Percentiles rank a stretch among this genome's conserved stretches.
These are phyloP conservation scores for Stachybotrys echinatus DNA, from an alignment of 2,329 filamentous ascomycete species.

Conservation along the genomic window DNA sequence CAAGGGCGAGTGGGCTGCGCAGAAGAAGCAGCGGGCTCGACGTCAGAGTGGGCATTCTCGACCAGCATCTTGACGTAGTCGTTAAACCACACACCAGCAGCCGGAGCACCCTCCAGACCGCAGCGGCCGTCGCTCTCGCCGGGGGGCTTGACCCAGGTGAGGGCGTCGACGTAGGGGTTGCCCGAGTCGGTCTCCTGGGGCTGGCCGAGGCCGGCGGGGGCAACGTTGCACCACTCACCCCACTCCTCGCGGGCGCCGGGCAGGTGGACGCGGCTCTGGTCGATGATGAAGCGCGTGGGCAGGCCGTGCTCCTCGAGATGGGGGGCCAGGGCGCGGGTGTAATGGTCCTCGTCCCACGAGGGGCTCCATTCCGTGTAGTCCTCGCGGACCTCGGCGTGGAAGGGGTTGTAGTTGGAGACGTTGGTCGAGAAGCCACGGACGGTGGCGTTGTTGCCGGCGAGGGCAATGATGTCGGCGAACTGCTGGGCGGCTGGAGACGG, in stretches of 20 bases:
- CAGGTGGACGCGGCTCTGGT: conserved; percentile 31
- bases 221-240: conserved; percentile 44
- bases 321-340: conserved; percentile 28
- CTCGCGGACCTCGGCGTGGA: conserved; percentile 27
- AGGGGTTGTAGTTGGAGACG: conserved; percentile 32
- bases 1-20: conserved; percentile 5
- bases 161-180: conserved; percentile 27
- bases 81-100: conserved; percentile 31
- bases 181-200: conserved; percentile 24
- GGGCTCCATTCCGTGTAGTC: conserved; percentile 31
- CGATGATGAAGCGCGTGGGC: conserved; percentile 34
- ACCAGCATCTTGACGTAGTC: conserved; percentile 30
- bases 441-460: conserved; percentile 18
- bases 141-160: conserved; percentile 36
- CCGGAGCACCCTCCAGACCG: conserved; percentile 24
- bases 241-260: conserved; percentile 27
- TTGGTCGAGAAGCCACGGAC: conserved; percentile 36
- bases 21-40: conserved; percentile 7
- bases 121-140: conserved; percentile 34
- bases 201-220: conserved; percentile 26
- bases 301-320: conserved; percentile 27
- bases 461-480: conserved; percentile 27
- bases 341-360: conserved; percentile 32
- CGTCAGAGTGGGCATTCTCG: conserved; percentile 24
- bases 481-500: conserved; percentile 24